These are phyloP conservation scores for Myrmaecium sp. DNA, from an alignment of 2,329 filamentous ascomycete genomes.

Conservation along the genomic window DNA sequence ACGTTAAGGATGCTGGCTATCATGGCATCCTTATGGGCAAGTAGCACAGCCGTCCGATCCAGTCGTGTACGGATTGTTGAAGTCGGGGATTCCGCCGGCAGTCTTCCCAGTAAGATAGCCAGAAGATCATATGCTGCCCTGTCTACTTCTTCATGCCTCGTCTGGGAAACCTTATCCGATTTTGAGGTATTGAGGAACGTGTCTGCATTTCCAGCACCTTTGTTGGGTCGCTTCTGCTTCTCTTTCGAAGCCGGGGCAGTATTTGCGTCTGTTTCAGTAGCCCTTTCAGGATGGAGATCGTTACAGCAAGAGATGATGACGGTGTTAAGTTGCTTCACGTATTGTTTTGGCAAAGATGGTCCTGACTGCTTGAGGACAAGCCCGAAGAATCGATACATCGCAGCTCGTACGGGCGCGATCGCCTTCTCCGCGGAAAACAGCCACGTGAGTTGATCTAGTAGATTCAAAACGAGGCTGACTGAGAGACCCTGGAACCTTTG, in stretches of 20 bases:
- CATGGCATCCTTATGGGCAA: constrained; percentile 53
- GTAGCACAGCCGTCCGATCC: constrained; percentile 66
- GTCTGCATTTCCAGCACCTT: constrained; percentile 46
- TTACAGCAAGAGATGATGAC: constrained; percentile 54
- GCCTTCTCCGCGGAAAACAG: constrained; percentile 42
- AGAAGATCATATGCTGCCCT: constrained; percentile 50
- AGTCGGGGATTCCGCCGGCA: constrained; percentile 52
- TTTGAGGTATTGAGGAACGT: constrained; percentile 42
- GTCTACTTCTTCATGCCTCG: constrained; percentile 34
- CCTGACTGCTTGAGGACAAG: constrained; percentile 46
- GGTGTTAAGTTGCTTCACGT: constrained; percentile 43
- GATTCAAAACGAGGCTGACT: constrained; percentile 41
- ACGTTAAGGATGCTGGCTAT: constrained; percentile 70
- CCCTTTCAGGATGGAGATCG: constrained; percentile 45
- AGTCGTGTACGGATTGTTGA: constrained; percentile 56
- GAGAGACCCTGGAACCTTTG: constrained; percentile 41
- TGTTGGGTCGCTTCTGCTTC: constrained; percentile 17
- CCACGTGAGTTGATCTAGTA: constrained; percentile 55
- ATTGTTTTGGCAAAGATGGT: constrained; percentile 46
- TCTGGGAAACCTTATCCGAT: constrained; percentile 18
- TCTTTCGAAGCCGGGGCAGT: constrained; percentile 20
- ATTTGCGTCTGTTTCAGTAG: constrained; percentile 21
- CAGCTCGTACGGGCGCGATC: constrained; percentile 37
- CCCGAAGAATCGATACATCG: constrained; percentile 42
- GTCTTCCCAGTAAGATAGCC: constrained; percentile 39